Evolutionary conservation across 2,329 filamentous ascomycete genomes (phyloP).

Genomic region (Zarea fungicola): DNA sequence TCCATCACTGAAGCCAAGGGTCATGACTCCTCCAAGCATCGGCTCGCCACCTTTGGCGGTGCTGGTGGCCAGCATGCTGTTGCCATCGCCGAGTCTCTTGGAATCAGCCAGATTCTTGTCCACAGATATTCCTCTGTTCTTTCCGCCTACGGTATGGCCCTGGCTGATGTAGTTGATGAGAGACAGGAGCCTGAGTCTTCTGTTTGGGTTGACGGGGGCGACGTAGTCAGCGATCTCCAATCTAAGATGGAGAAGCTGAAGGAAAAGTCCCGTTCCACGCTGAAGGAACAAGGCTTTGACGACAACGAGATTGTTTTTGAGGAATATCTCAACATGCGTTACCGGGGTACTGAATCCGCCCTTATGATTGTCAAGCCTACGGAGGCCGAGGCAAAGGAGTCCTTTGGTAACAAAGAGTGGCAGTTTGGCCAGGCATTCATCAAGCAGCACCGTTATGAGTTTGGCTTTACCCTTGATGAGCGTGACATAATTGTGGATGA

Average conservation of each 20-base stretch:
- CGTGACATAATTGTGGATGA: slow-evolving; percentile 88
- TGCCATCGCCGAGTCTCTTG: slow-evolving; percentile 80
- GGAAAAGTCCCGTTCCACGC: slow-evolving; percentile 61
- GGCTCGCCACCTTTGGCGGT: slow-evolving; percentile 88
- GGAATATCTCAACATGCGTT: slow-evolving; percentile 91
- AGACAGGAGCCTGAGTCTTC: slow-evolving; percentile 70
- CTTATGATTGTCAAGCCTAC: slow-evolving; percentile 80
- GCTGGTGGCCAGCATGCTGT: slow-evolving; percentile 89
- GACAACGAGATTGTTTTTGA: slow-evolving; percentile 74
- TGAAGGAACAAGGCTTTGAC: slow-evolving; percentile 74
- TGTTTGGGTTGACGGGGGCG: slow-evolving; percentile 54
- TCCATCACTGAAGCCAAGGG: slow-evolving; percentile 90
- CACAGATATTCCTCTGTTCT: slow-evolving; percentile 85
- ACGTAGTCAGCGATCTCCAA: slow-evolving; percentile 58
- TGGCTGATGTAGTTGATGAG: slow-evolving; percentile 91
- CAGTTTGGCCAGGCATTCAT: slow-evolving; percentile 81
- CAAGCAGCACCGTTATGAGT: slow-evolving; percentile 84
- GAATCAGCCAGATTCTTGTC: slow-evolving; percentile 78
- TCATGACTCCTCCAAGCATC: slow-evolving; percentile 82
- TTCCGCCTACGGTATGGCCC: slow-evolving; percentile 86
- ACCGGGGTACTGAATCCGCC: slow-evolving; percentile 83
- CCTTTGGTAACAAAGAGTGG: slow-evolving; percentile 64
- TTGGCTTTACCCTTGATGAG: slow-evolving; percentile 80
- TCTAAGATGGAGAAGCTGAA: slow-evolving; percentile 75
- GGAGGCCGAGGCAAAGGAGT: slow-evolving; percentile 52